Conservation (phyloP, 495 filamentous ascomycete genomes). For the Extremus antarcticus region DNA sequence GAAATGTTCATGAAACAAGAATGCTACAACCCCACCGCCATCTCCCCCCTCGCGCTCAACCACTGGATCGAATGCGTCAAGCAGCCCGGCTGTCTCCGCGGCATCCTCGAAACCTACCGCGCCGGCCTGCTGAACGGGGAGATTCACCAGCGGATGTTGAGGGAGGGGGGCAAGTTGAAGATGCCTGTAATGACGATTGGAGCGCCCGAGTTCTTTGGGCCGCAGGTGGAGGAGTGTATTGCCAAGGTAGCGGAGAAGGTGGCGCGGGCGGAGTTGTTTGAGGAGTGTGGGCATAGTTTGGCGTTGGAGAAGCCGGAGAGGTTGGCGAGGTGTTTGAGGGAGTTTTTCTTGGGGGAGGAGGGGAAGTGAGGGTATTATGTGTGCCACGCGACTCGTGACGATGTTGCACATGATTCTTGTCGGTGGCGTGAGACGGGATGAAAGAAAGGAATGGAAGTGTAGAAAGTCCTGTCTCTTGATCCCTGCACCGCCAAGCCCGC, state of each 20-base stretch:
- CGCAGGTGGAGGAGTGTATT: constrained; percentile 6
- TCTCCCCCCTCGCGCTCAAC: constrained; percentile 4
- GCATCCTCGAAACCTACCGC: constrained; percentile 11
- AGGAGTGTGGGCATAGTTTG: constrained; percentile 10
- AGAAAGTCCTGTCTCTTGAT: no score
- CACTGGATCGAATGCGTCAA: constrained; percentile 17
- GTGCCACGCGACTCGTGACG: no score
- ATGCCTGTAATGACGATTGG: constrained; percentile 13
- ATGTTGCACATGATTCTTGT: no score
- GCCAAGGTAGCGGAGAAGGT: constrained; percentile 4
- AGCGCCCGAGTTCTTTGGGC: constrained; percentile 11
- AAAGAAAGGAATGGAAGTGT: no score
- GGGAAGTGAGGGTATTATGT: no score
- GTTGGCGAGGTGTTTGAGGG: constrained; percentile 4
- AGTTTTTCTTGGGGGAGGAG: constrained; percentile 10
- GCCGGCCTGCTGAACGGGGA: constrained; percentile 4
- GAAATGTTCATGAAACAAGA: constrained; percentile 14
- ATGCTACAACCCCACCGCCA: constrained; percentile 12
- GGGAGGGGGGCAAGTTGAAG: constrained; percentile 7
- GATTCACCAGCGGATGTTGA: constrained; percentile 1
- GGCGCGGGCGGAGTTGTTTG: constrained; percentile 2
- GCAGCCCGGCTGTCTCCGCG: constrained; percentile 7
- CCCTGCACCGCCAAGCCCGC: no score
- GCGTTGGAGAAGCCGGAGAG: constrained; percentile 10
- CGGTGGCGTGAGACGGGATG: no score